A percentile compares a stretch with the other conserved stretches of the same genome.
phyloP scores from a whole-genome alignment of 768 basidiomycete genomes.

The Heimioporus sp. region DNA sequence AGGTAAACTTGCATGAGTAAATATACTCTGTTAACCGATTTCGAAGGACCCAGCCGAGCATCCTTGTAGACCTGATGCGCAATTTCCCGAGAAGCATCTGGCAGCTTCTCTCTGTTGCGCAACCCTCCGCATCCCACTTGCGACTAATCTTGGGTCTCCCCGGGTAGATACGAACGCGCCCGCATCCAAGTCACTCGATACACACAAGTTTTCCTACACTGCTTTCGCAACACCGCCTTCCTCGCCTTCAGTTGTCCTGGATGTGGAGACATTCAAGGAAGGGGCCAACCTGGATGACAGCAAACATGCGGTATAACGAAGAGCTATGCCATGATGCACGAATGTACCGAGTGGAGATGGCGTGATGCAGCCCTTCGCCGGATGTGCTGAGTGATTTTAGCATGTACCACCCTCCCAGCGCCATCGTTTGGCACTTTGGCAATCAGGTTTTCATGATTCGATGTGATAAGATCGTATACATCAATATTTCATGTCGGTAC shows the following conservation, averaged over 20 bases:
- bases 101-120: slow-evolving; percentile 10
- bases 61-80: not conserved
- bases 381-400: slow-evolving; percentile 2
- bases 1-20: slow-evolving; percentile 11
- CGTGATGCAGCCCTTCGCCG: not conserved
- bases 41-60: slow-evolving; percentile 3
- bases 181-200: slow-evolving; percentile 19
- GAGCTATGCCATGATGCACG: not conserved
- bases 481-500: not conserved
- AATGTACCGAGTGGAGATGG: slow-evolving; percentile 12
- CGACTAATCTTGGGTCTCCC: slow-evolving; percentile 8
- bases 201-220: slow-evolving; percentile 31
- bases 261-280: slow-evolving; percentile 8
- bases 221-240: slow-evolving; percentile 31
- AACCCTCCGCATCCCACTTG: slow-evolving; percentile 4
- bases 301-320: slow-evolving; percentile 13
- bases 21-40: not conserved
- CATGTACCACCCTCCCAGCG: slow-evolving; percentile 15
- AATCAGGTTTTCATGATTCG: slow-evolving; percentile 21
- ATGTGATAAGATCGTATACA: slow-evolving; percentile 21
- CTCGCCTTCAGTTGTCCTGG: slow-evolving; percentile 18
- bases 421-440: slow-evolving; percentile 5
- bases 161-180: slow-evolving; percentile 7
- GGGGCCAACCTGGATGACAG: slow-evolving; percentile 5
- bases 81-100: slow-evolving; percentile 1